These are phyloP conservation scores for Fusarium setosum DNA, from an alignment of 2,329 filamentous ascomycete species.

Conservation along the genomic window DNA sequence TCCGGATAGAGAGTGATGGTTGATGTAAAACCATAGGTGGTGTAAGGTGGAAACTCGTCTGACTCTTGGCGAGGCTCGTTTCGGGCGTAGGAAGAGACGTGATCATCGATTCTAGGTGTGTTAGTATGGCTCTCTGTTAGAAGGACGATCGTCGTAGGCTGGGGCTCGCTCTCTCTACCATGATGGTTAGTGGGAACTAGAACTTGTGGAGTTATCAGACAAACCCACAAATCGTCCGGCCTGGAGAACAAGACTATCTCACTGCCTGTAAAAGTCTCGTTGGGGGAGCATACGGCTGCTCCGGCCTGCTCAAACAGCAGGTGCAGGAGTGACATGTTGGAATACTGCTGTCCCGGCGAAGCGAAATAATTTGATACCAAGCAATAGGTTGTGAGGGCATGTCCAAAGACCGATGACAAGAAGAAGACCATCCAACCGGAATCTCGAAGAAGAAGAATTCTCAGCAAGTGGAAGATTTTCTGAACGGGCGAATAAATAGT, in stretches of 20 bases:
- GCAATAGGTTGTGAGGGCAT: too few relatives aligned
- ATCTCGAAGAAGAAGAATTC: neutral
- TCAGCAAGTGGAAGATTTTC: neutral
- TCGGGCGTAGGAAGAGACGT: neutral
- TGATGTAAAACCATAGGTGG: too few relatives aligned
- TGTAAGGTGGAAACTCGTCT: too few relatives aligned
- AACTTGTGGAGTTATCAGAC: neutral
- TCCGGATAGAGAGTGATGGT: too few relatives aligned
- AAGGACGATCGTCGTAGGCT: too few relatives aligned
- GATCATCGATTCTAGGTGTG: neutral
- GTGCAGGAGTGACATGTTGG: neutral
- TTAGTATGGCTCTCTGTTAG: too few relatives aligned
- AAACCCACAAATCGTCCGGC: neutral
- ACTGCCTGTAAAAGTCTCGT: neutral
- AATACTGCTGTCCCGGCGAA: neutral
- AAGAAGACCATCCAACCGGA: neutral
- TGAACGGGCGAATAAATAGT: constrained; percentile 1
- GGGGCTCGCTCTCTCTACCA: neutral
- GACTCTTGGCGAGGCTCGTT: neutral
- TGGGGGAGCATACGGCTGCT: neutral
- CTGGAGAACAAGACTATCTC: neutral
- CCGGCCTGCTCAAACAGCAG: neutral
- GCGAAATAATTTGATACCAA: neutral
- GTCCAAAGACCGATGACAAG: neutral
- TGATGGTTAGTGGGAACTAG: neutral